Evolutionary conservation across 495 filamentous ascomycete species (phyloP), one percentile per base, ranked within the genome.

Genomic region (Platismatia glauca): DNA sequence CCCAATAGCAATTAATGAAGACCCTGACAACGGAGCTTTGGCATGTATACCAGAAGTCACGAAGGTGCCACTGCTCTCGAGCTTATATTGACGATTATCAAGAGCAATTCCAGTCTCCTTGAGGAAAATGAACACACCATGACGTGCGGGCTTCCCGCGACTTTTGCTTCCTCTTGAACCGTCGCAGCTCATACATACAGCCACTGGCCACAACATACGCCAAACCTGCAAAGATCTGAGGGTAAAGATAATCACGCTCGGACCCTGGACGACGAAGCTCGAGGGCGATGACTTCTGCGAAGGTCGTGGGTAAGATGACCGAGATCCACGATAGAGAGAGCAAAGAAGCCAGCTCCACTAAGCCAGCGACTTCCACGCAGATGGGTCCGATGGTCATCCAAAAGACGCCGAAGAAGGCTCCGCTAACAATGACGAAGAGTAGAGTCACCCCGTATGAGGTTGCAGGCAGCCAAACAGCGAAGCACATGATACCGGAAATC

Each of bases 401-500:
- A 60, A 87, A 84, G 0, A 80, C 79, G 35, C 86, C 86, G 22
- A 84, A 79, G 22, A 89, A 82, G 24, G 76, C 73, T 5, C 88
- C 88, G 29, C 76, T 75, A 13, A 88, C 73, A 9, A 90, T 68
- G 4, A 84, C 79, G 69, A 86, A 91, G 53, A 89, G 79, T 31
- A 86, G 79, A 37, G 86, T 72, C 6, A 84, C 76, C 1, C 82
- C 82, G 52, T 79, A 82, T 44, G 71, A 76, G 52, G 77, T 78
- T 2, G 85, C 83, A 15, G 82, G 83, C 38, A 84, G 81, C 89
- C 89, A 93, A 7, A 91, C 72, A 22, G 83, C 81, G 58, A 91
- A 80, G 43, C 79, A 78, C 13, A 81, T 73, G 9, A 89, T 34
- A 5, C 82, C 84, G 16, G 80, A 81, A 11, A 84, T 64, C 22